Conservation (phyloP, 768 basidiomycete species). For the Termitomyces titanicus region DNA sequence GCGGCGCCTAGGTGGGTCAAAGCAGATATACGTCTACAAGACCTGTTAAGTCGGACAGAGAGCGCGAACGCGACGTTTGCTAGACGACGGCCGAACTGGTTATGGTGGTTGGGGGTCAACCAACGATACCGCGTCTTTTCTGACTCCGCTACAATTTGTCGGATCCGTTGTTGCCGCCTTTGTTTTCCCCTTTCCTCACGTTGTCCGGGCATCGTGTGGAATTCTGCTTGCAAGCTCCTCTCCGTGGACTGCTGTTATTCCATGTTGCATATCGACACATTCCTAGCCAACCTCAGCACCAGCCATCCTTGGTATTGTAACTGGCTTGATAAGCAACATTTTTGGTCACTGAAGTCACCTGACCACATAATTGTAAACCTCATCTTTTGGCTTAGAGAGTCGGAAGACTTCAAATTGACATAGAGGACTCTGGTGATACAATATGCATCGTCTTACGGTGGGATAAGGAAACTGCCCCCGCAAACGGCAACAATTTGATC, state of each 20-base stretch:
- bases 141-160: slow-evolving; percentile 43
- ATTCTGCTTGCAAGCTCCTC: background rate
- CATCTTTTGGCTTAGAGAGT: no score
- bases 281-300: background rate
- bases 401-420: background rate
- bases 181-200: background rate
- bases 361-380: background rate
- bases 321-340: background rate
- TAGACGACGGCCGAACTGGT: slow-evolving; percentile 24
- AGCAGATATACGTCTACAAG: slow-evolving; percentile 14
- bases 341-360: background rate
- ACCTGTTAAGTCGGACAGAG: slow-evolving; percentile 20
- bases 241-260: background rate
- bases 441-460: background rate
- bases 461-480: background rate
- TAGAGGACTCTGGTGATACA: background rate
- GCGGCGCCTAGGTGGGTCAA: slow-evolving; percentile 17
- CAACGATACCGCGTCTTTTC: slow-evolving; percentile 37
- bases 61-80: slow-evolving; percentile 24
- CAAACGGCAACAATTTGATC: no score
- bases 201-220: no score
- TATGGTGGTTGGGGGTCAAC: slow-evolving; percentile 47
- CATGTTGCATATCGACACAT: background rate
- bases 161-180: slow-evolving; percentile 24
- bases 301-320: background rate